phyloP scores from a whole-genome alignment of 208 protist species.

The Leishmania martiniquensis region DNA sequence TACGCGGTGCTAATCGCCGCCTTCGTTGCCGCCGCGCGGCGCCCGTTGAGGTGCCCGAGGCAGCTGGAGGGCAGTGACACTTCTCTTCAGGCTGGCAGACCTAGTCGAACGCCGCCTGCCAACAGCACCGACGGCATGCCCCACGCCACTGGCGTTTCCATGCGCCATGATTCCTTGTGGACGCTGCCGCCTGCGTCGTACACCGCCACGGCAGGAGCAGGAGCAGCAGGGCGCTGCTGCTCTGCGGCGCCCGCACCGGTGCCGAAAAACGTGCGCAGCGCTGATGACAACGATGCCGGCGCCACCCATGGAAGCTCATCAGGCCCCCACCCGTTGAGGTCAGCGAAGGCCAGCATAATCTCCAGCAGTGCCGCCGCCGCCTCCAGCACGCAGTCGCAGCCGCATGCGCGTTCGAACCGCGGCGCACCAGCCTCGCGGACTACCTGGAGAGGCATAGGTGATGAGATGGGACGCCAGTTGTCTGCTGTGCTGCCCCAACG shows the following conservation, averaged over 20 bases:
- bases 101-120: background rate
- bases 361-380: background rate
- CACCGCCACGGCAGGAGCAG: background rate
- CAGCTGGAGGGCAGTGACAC: background rate
- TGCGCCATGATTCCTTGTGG: background rate
- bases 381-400: background rate
- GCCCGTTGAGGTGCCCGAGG: background rate
- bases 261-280: background rate
- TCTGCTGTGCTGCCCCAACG: background rate
- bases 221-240: background rate
- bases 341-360: background rate
- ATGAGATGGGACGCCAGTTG: background rate
- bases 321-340: background rate
- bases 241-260: background rate
- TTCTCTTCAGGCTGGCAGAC: background rate
- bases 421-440: background rate
- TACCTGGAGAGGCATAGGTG: background rate
- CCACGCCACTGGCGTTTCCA: background rate
- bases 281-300: background rate
- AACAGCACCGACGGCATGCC: background rate
- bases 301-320: background rate
- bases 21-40: background rate
- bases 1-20: background rate
- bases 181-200: background rate
- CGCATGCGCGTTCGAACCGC: background rate